Percentiles rank a stretch among this genome's conserved stretches.
phyloP scores from a whole-genome alignment of 805 yeast genomes.

The Spathaspora hagerdaliae region DNA sequence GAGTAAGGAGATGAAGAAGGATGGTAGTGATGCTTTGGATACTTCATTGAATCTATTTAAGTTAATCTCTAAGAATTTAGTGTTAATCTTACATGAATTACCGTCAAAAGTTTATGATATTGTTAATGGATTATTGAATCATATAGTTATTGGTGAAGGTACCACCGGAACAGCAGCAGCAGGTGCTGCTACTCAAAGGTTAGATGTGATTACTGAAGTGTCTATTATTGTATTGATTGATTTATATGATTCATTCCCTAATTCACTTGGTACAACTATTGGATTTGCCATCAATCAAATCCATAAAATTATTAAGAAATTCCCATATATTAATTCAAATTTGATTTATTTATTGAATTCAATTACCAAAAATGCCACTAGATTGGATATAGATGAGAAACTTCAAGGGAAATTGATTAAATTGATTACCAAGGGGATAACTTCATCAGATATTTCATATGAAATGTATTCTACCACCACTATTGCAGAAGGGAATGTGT shows the following conservation, averaged over 20 bases:
- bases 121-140: conserved; percentile 30
- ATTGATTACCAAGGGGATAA: conserved; percentile 25
- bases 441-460: conserved; percentile 15
- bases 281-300: conserved; percentile 30
- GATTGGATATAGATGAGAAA: conserved; percentile 38
- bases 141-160: conserved; percentile 13
- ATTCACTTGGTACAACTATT: conserved; percentile 31
- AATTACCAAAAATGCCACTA: conserved; percentile 31
- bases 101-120: conserved; percentile 35
- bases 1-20: conserved; percentile 6
- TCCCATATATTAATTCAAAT: conserved; percentile 20
- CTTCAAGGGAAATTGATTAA: conserved; percentile 32
- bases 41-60: conserved; percentile 18
- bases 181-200: conserved; percentile 5
- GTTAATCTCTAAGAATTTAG: conserved; percentile 26
- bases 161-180: conserved; percentile 2
- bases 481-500: conserved; percentile 17
- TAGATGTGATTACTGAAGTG: conserved; percentile 16
- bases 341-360: conserved; percentile 28
- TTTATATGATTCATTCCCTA: conserved; percentile 33
- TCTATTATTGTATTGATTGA: conserved; percentile 33
- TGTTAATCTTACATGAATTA: conserved; percentile 21
- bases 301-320: conserved; percentile 37
- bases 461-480: conserved; percentile 5
- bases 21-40: neutral